These are phyloP conservation scores for Solanum clarkiae DNA, from an alignment of 257 asterid species.

Conservation along the genomic window DNA sequence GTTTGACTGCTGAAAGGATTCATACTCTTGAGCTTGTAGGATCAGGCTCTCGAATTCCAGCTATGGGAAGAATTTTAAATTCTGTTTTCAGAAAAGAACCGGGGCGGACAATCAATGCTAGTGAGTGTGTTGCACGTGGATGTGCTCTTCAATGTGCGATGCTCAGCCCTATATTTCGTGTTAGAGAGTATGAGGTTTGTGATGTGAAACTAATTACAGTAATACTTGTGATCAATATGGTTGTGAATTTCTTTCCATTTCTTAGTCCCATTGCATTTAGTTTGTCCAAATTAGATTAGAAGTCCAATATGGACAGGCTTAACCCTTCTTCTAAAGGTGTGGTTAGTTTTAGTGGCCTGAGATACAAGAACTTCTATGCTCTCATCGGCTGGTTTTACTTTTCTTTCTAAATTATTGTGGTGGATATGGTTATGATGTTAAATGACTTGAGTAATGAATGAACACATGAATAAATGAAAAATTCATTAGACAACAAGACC, in stretches of 20 bases:
- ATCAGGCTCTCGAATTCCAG: constrained; percentile 93
- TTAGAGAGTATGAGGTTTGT: constrained; percentile 87
- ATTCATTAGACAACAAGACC: background rate
- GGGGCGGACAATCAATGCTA: constrained; percentile 74
- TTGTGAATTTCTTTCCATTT: background rate
- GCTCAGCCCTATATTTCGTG: constrained; percentile 84
- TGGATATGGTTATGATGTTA: background rate
- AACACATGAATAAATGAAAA: background rate
- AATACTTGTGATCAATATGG: background rate
- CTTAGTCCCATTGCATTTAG: background rate
- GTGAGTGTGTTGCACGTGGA: constrained; percentile 98
- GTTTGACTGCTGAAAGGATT: constrained; percentile 52
- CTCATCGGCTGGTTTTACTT: background rate
- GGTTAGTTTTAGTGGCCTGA: background rate
- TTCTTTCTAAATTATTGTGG: background rate
- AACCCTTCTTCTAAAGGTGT: background rate
- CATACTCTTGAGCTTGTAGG: constrained; percentile 94
- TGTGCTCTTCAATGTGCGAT: constrained; percentile 94
- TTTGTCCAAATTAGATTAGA: background rate
- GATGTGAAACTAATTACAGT: background rate
- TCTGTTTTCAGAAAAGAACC: constrained; percentile 70
- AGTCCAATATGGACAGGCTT: background rate
- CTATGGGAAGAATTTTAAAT: constrained; percentile 46
- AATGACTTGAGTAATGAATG: background rate
- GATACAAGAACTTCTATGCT: background rate